Evolutionary conservation across 495 filamentous ascomycete genomes (phyloP).

Genomic region (Aspergillus taichungensis): DNA sequence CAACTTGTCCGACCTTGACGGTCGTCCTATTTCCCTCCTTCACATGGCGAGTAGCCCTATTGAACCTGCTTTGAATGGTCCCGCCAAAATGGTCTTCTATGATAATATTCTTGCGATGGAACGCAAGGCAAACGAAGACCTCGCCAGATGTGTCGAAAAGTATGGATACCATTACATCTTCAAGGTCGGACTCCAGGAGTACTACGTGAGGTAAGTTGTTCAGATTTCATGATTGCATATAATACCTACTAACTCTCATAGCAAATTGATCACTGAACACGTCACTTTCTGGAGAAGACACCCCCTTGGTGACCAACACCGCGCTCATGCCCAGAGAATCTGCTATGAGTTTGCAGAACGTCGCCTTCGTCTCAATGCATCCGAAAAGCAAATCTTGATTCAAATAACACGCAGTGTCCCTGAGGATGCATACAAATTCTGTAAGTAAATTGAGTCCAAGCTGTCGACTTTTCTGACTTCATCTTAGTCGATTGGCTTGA

Average conservation of each 20-base stretch:
- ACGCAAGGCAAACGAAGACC: constrained; percentile 12
- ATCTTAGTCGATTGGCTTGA: constrained; percentile 11
- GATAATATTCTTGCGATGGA: constrained; percentile 8
- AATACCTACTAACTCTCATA: constrained; percentile 1
- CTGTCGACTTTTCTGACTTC: neutral
- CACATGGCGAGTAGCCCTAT: constrained; percentile 9
- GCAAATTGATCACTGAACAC: constrained; percentile 8
- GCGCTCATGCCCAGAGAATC: constrained; percentile 5
- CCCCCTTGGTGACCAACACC: constrained; percentile 5
- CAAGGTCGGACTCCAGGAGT: constrained; percentile 15
- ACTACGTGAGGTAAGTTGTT: constrained; percentile 13
- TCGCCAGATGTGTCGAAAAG: constrained; percentile 5
- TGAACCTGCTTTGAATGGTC: constrained; percentile 1
- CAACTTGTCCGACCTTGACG: constrained; percentile 15
- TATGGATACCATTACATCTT: constrained; percentile 20
- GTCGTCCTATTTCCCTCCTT: constrained; percentile 14
- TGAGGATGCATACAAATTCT: constrained; percentile 12
- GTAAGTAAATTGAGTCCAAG: constrained; percentile 3
- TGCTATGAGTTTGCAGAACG: constrained; percentile 11
- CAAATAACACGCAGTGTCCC: constrained; percentile 1
- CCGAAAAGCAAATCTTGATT: constrained; percentile 6
- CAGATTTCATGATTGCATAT: neutral
- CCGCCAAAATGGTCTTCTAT: constrained; percentile 7
- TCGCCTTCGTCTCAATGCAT: constrained; percentile 5
- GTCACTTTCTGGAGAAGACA: constrained; percentile 13